Percentiles rank a stretch among this genome's conserved stretches.
phyloP scores from a whole-genome alignment of 2,329 filamentous ascomycete species.

The Aspergillus aculeatinus region DNA sequence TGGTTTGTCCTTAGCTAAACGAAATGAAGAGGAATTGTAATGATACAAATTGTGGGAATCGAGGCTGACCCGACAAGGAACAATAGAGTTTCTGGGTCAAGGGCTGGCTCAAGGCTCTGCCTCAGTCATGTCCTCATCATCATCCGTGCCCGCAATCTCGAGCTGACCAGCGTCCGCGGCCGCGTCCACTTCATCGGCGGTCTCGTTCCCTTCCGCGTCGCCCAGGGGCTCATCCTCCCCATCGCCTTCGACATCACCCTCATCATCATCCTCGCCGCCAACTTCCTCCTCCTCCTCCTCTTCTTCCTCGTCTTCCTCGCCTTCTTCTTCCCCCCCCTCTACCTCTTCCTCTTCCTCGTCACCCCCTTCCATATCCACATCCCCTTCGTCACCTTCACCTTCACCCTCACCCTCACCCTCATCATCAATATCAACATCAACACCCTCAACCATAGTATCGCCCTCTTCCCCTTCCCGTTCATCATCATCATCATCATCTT shows the following conservation, averaged over 20 bases:
- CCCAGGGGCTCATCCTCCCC: constrained; percentile 9
- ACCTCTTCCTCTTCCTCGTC: constrained; percentile 16
- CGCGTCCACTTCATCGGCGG: constrained; percentile 13
- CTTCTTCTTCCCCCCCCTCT: constrained; percentile 13
- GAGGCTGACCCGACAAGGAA: background rate
- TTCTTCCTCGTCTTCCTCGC: constrained; percentile 11
- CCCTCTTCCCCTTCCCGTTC: constrained; percentile 16
- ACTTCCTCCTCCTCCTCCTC: constrained; percentile 17
- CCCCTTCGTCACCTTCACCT: constrained; percentile 21
- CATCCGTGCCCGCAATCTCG: background rate
- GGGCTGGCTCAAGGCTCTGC: background rate
- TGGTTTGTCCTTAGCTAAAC: background rate
- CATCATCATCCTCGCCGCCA: constrained; percentile 9
- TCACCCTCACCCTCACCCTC: constrained; percentile 19
- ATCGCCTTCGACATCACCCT: constrained; percentile 6
- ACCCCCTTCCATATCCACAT: constrained; percentile 11
- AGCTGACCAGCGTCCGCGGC: background rate
- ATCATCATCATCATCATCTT: constrained; percentile 13
- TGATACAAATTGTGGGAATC: no score
- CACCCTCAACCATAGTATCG: background rate
- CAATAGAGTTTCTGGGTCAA: background rate
- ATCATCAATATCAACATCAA: background rate
- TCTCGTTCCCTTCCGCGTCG: constrained; percentile 13
- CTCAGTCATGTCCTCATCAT: constrained; percentile 4
- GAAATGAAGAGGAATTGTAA: no score